Evolutionary conservation across 306 rosid species (phyloP), one percentile per base, ranked within the genome.

Genomic region (Citrullus colocynthis): DNA sequence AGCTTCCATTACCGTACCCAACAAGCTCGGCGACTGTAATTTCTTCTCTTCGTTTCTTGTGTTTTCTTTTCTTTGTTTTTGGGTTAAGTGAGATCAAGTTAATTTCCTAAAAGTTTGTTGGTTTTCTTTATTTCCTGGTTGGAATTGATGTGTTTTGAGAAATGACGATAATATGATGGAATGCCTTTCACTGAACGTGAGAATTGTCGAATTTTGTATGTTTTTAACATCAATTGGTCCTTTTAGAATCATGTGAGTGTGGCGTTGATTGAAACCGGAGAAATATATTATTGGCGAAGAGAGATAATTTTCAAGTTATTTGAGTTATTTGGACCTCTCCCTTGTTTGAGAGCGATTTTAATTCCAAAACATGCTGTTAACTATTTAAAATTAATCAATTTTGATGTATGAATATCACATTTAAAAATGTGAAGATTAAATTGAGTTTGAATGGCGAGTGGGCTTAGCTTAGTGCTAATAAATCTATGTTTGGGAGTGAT

Each of bases 21-120:
- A 85, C 84, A 86, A 39, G 80, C 88, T 75, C 70, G 97, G 99
- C 60, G 99, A 95, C 89, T 95, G 97, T 91, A 88, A 83, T 75
- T 30, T 21, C 14, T 49, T 69, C 55, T 48, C 13, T 51, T 52
- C 36, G 6, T 49, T 52, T 6, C 20, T 52, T 52, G 3, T 52
- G 8, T 52, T 52, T 49, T 52, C 57, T 52, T 20, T 16, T 52
- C 3, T 73, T 28, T 14, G 17, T 21, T 20, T 71, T 24, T 71
- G 58, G 1, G 5, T 45, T 44, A 28, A 71, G 36, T 52, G 7
- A 6, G n/a, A 30, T 28, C 20, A 20, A 24, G 2, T 36, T 12
- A 54, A 11, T 52, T 65, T 66, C 11, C 14, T 37, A 16, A 37
- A 64, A 64, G 11, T 36, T 34, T 15, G 28, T 36, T 65, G 72